A percentile compares a stretch with the other conserved stretches of the same genome.
These are phyloP conservation scores for Penicillium lividum DNA, from an alignment of 495 filamentous ascomycete species.

Conservation along the genomic window DNA sequence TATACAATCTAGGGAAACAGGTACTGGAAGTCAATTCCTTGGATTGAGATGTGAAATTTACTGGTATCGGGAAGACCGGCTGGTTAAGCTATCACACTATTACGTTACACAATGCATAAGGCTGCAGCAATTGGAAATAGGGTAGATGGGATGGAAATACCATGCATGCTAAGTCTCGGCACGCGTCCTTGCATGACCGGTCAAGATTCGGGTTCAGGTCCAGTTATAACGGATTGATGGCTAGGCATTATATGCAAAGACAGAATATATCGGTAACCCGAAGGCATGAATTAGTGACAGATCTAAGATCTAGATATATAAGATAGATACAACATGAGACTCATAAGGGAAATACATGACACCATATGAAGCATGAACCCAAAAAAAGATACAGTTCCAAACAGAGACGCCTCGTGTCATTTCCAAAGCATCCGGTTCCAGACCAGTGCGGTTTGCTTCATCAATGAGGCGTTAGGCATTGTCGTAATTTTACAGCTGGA, in stretches of 20 bases:
- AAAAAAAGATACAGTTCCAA: neutral
- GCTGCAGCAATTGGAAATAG: neutral
- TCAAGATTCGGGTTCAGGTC: neutral
- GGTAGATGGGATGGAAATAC: neutral
- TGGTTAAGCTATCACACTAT: neutral
- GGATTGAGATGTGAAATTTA: too few relatives aligned
- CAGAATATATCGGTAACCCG: too few relatives aligned
- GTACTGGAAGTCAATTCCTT: neutral
- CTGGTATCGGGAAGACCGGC: too few relatives aligned
- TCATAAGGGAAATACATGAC: neutral
- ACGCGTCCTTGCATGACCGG: neutral
- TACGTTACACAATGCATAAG: neutral
- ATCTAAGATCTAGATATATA: neutral
- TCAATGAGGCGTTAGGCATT: constrained; percentile 26
- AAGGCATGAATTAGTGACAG: neutral
- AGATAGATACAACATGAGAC: neutral
- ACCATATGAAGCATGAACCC: neutral
- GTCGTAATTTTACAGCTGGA: constrained; percentile 36
- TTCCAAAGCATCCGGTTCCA: constrained; percentile 27
- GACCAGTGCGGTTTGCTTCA: constrained; percentile 22
- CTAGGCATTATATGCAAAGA: too few relatives aligned
- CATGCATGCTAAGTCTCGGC: neutral
- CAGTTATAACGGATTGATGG: too few relatives aligned
- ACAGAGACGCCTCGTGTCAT: constrained; percentile 10
- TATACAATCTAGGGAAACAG: neutral